phyloP scores from a whole-genome alignment of 371 early-diverging fungal species.

The Haplosporangium sp. region DNA sequence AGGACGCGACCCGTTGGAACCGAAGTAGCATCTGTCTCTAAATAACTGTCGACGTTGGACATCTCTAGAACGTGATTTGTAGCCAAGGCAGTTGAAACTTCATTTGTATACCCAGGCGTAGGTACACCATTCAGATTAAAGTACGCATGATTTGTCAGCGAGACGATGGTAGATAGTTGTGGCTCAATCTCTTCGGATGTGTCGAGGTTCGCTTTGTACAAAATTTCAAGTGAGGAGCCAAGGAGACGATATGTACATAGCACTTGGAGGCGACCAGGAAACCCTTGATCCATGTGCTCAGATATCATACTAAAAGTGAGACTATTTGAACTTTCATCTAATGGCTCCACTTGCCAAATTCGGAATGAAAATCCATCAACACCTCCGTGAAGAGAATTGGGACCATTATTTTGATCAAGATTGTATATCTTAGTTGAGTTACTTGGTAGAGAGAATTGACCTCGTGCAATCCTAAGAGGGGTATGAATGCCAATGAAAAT shows the following conservation, averaged over 20 bases:
- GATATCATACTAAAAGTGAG: conserved; percentile 39
- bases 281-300: conserved; percentile 62
- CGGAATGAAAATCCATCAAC: conserved; percentile 57
- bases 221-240: conserved; percentile 50
- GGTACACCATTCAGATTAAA: conserved; percentile 70
- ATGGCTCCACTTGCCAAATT: conserved; percentile 51
- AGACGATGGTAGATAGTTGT: conserved; percentile 51
- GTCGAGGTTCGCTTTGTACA: conserved; percentile 41
- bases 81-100: background rate
- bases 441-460: conserved; percentile 53
- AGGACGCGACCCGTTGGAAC: conserved; percentile 76
- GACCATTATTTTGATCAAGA: conserved; percentile 62
- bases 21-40: conserved; percentile 65
- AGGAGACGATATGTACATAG: conserved; percentile 55
- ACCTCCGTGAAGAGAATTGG: conserved; percentile 67
- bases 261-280: conserved; percentile 60
- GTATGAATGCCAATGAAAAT: background rate
- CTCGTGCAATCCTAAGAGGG: conserved; percentile 59
- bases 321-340: conserved; percentile 22
- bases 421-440: conserved; percentile 49
- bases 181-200: background rate
- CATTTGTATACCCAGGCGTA: background rate
- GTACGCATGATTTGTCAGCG: conserved; percentile 69
- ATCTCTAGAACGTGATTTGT: conserved; percentile 64
- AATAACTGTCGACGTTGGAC: conserved; percentile 61